These are phyloP conservation scores for Hygrocybe coccinea DNA, from an alignment of 768 basidiomycete species.

Conservation along the genomic window DNA sequence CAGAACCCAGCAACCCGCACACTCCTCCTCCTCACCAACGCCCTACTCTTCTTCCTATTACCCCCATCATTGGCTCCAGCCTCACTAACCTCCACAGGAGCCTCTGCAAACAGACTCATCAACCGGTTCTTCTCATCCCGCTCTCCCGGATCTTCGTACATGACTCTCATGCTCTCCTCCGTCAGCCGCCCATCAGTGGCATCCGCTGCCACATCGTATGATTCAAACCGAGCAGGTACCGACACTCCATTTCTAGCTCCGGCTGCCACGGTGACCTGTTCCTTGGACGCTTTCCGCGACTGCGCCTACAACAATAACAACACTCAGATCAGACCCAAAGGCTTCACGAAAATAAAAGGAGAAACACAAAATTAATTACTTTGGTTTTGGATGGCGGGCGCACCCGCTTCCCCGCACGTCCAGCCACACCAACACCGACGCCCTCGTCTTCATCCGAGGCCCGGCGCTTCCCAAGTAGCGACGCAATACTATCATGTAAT, in stretches of 20 bases:
- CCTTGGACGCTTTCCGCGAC: conserved; percentile 37
- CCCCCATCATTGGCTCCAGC: conserved; percentile 4
- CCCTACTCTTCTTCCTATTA: conserved; percentile 5
- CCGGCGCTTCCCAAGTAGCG: conserved; percentile 64
- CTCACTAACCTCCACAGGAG: conserved; percentile 15
- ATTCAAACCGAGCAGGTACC: conserved; percentile 22
- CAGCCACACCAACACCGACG: background rate
- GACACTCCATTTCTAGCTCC: conserved; percentile 12
- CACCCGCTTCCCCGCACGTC: conserved; percentile 33
- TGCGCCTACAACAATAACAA: conserved; percentile 25
- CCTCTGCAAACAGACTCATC: conserved; percentile 47
- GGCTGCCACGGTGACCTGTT: conserved; percentile 19
- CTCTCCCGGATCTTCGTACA: conserved; percentile 67
- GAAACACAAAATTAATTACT: conserved; percentile 14
- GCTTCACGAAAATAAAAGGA: background rate
- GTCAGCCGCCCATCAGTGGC: conserved; percentile 23
- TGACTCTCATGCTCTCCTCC: conserved; percentile 52
- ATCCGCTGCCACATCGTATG: conserved; percentile 29
- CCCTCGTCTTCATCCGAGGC: conserved; percentile 39
- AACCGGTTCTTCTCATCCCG: conserved; percentile 52
- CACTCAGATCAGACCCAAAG: background rate
- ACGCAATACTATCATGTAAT: conserved; percentile 63
- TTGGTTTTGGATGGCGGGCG: conserved; percentile 35
- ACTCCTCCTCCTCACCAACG: conserved; percentile 17
- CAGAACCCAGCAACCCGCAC: conserved; percentile 26